Evolutionary conservation across 2,329 filamentous ascomycete species (phyloP).

Genomic region (Penicillium sp.): DNA sequence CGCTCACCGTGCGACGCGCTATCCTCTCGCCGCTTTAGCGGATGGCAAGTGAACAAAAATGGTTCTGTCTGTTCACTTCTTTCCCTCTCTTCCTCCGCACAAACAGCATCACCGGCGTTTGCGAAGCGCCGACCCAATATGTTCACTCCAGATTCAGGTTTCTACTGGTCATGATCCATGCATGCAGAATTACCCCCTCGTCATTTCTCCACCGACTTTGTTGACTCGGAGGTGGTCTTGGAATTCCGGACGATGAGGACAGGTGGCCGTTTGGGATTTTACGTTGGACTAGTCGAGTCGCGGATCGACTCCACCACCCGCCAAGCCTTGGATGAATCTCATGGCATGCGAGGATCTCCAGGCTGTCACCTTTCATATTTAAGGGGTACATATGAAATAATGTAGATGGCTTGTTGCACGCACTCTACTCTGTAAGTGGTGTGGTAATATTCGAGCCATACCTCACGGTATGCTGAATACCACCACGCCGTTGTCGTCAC

Average conservation of each 20-base stretch:
- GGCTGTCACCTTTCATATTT: constrained; percentile 11
- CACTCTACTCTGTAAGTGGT: constrained; percentile 2
- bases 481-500: constrained; percentile 11
- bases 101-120: background rate
- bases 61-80: constrained; percentile 14
- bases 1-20: constrained; percentile 28
- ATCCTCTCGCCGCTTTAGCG: constrained; percentile 32
- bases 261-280: constrained; percentile 20
- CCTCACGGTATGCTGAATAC: constrained; percentile 22
- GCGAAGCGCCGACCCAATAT: background rate
- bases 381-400: too few relatives aligned
- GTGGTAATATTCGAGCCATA: constrained; percentile 2
- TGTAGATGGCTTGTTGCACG: too few relatives aligned
- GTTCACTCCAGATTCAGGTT: too few relatives aligned
- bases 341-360: constrained; percentile 16
- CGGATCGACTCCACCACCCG: constrained; percentile 14
- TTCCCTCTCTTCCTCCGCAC: constrained; percentile 12
- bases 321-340: constrained; percentile 21
- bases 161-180: background rate
- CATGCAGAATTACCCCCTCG: background rate
- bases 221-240: background rate
- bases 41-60: constrained; percentile 34
- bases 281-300: constrained; percentile 14
- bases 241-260: constrained; percentile 14
- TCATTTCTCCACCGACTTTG: background rate